Conservation (phyloP, 2,329 filamentous ascomycete species). For the Penicillium sp. region DNA sequence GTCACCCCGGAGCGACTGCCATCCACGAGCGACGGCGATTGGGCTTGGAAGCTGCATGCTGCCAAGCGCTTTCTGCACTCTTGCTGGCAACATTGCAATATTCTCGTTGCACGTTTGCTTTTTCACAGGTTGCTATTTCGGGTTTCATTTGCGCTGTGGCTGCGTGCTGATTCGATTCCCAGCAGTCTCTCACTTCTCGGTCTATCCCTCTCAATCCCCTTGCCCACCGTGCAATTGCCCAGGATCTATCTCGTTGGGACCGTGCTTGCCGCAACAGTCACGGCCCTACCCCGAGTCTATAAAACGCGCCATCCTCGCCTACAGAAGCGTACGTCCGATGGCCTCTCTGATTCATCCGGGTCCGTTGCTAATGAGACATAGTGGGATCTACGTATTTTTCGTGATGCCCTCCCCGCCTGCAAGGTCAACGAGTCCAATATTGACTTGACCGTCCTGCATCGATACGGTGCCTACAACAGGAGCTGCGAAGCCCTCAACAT, state of each 20-base stretch:
- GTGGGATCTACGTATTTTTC: slow-evolving; percentile 34
- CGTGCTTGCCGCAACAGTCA: slow-evolving; percentile 1
- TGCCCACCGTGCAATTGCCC: neutral
- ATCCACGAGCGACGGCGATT: too few species aligned
- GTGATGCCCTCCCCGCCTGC: slow-evolving; percentile 31
- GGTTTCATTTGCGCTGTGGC: too few species aligned
- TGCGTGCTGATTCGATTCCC: neutral
- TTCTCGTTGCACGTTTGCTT: too few species aligned
- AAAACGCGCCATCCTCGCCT: slow-evolving; percentile 13
- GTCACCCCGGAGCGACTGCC: too few species aligned
- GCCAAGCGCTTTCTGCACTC: too few species aligned
- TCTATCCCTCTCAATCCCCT: neutral
- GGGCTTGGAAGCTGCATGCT: too few species aligned
- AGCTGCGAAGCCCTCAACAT: slow-evolving; percentile 12
- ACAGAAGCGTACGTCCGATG: slow-evolving; percentile 17
- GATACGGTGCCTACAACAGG: slow-evolving; percentile 10
- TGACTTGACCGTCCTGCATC: slow-evolving; percentile 21
- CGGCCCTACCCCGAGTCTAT: slow-evolving; percentile 3
- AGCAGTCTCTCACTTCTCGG: too few species aligned
- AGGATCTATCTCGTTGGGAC: neutral
- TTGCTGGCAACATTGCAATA: too few species aligned
- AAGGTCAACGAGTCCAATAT: slow-evolving; percentile 18
- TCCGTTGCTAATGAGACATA: slow-evolving; percentile 3
- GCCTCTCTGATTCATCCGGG: neutral
- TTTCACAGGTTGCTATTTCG: too few species aligned